Percentiles rank a stretch among this genome's conserved stretches.
These are phyloP conservation scores for Berberis thunbergii DNA, from an alignment of 164 flowering plant species.

Conservation along the genomic window DNA sequence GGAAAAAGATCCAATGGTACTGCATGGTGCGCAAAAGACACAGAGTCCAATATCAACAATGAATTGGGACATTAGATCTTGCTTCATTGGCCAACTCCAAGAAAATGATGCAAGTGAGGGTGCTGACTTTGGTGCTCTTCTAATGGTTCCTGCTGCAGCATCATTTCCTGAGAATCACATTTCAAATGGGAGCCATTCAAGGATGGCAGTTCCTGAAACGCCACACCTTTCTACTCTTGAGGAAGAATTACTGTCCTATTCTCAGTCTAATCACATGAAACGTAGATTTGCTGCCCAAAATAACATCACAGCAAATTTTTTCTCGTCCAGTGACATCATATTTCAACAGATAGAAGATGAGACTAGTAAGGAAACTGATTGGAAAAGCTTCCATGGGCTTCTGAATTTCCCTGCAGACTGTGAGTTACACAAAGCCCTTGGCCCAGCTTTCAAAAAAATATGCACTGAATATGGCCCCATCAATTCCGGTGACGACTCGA, in stretches of 20 bases:
- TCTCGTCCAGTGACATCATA: slow-evolving; percentile 10
- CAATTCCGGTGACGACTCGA: slow-evolving; percentile 13
- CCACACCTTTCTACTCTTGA: slow-evolving; percentile 11
- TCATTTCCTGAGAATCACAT: slow-evolving; percentile 10
- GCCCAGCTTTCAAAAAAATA: slow-evolving; percentile 18
- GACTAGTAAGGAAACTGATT: slow-evolving; percentile 10
- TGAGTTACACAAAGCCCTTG: slow-evolving; percentile 51
- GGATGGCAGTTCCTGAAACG: slow-evolving; percentile 14
- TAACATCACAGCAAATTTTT: slow-evolving; percentile 13
- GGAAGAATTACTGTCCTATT: slow-evolving; percentile 13
- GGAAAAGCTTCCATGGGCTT: slow-evolving; percentile 6
- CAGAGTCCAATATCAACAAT: slow-evolving; percentile 8
- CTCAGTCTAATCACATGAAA: slow-evolving; percentile 6
- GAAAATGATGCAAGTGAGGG: slow-evolving; percentile 12
- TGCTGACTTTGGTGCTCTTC: slow-evolving; percentile 6
- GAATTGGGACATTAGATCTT: slow-evolving; percentile 11
- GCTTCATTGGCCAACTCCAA: slow-evolving; percentile 10
- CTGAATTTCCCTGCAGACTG: slow-evolving; percentile 33
- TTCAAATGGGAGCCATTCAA: slow-evolving; percentile 11
- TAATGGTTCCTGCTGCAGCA: slow-evolving; percentile 7
- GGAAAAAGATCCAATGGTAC: slow-evolving; percentile 13
- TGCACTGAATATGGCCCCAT: slow-evolving; percentile 13
- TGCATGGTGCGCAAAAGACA: slow-evolving; percentile 8
- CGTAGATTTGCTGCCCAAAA: slow-evolving; percentile 9
- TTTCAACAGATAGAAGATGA: slow-evolving; percentile 11